Conservation (phyloP, 2,329 filamentous ascomycete species). For the Cadophora sp. region DNA sequence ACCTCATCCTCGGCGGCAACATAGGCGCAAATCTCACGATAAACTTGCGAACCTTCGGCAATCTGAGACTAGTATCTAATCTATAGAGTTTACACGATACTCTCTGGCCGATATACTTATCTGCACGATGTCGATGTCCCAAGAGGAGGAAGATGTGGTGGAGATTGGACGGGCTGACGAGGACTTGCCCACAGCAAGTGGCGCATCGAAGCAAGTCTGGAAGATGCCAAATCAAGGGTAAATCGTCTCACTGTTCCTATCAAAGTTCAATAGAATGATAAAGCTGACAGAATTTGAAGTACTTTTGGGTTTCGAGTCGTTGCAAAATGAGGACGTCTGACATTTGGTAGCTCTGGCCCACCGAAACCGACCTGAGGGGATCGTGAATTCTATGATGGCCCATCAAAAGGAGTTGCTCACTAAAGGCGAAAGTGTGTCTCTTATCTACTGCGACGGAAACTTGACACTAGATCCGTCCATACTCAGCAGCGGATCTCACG, state of each 20-base stretch:
- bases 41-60: background rate
- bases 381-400: slow-evolving; percentile 15
- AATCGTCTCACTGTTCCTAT: background rate
- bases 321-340: background rate
- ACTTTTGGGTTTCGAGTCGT: background rate
- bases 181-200: background rate
- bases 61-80: background rate
- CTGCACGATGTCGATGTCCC: background rate
- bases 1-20: slow-evolving; percentile 9
- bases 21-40: background rate
- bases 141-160: slow-evolving; percentile 2
- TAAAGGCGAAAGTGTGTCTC: slow-evolving; percentile 16
- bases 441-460: slow-evolving; percentile 18
- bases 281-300: slow-evolving; percentile 1
- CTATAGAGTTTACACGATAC: background rate
- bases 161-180: slow-evolving; percentile 1
- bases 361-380: slow-evolving; percentile 4
- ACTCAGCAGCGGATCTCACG: slow-evolving; percentile 18
- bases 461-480: slow-evolving; percentile 13
- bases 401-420: slow-evolving; percentile 14
- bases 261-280: background rate
- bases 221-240: slow-evolving; percentile 14
- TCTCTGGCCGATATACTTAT: background rate
- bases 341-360: background rate
- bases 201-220: slow-evolving; percentile 5